Conservation (phyloP, 305 asterid genomes). For the Fraxinus albicans region DNA sequence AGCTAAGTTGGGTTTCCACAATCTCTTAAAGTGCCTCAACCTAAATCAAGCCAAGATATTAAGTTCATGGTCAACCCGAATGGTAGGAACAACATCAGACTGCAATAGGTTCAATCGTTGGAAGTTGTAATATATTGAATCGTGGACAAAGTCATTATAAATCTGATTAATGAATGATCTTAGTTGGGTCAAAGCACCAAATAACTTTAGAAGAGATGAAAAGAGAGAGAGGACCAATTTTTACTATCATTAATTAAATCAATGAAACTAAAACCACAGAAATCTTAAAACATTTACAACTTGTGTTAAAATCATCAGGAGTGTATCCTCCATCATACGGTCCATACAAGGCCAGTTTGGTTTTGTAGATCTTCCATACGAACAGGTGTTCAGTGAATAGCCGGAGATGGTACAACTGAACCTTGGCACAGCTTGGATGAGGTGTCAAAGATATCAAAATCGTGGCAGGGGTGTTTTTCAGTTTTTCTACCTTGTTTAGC, state of each 20-base stretch:
- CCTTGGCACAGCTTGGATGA: neutral
- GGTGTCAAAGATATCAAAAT: neutral
- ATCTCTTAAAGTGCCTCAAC: neutral
- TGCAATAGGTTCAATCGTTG: neutral
- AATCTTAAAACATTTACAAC: neutral
- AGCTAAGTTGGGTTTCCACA: neutral
- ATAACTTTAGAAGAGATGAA: neutral
- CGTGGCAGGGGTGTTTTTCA: neutral
- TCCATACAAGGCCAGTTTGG: neutral
- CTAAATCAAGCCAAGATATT: neutral
- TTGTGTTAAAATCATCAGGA: neutral
- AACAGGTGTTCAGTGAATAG: neutral
- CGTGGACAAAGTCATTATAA: neutral
- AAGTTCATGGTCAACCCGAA: neutral
- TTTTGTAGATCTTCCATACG: neutral
- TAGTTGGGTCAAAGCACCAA: neutral
- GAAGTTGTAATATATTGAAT: neutral
- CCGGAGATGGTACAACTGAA: neutral
- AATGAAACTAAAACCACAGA: neutral
- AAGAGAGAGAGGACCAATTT: neutral
- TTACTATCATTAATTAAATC: neutral
- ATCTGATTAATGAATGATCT: neutral
- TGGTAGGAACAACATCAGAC: neutral
- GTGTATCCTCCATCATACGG: neutral
- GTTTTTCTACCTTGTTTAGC: neutral